These are phyloP conservation scores for Vitis hybrid DNA, from an alignment of 177 flowering plant genomes.

Conservation along the genomic window DNA sequence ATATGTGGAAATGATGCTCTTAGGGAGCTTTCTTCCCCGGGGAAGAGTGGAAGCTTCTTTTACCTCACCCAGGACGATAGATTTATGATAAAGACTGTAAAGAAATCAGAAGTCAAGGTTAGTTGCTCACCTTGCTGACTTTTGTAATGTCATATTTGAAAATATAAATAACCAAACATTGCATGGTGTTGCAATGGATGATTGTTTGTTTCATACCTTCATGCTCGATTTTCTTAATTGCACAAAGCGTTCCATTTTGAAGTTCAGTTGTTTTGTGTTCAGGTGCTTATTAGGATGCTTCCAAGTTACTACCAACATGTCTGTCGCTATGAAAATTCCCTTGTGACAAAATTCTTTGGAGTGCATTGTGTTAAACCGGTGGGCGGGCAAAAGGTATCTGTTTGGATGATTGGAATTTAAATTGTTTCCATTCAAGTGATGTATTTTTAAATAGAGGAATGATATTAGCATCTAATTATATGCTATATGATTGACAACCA, in stretches of 20 bases:
- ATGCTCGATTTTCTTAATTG: not conserved
- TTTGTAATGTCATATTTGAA: constrained; percentile 2
- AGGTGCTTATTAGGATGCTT: constrained; percentile 96
- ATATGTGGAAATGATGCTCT: constrained; percentile 93
- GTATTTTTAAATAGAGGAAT: not conserved
- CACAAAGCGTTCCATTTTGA: not conserved
- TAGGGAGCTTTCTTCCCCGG: constrained; percentile 92
- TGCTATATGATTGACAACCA: constrained; percentile 25
- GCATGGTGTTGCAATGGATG: not conserved
- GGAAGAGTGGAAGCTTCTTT: constrained; percentile 96
- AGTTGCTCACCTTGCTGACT: constrained; percentile 23
- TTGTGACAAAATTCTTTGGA: constrained; percentile 90
- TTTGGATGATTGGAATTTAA: not conserved
- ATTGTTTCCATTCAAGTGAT: constrained; percentile 1
- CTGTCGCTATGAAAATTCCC: constrained; percentile 71
- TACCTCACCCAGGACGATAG: constrained; percentile 96
- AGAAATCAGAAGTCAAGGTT: constrained; percentile 98
- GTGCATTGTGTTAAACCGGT: constrained; percentile 94
- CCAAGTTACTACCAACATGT: constrained; percentile 87
- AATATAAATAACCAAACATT: not conserved
- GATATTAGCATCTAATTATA: not conserved
- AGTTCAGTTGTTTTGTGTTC: constrained; percentile 15
- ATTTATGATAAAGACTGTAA: constrained; percentile 95
- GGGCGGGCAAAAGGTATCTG: constrained; percentile 83
- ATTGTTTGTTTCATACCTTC: not conserved